A percentile compares a stretch with the other conserved stretches of the same genome.
Conservation (phyloP, 306 rosid species). For the Acmispon strigosus region DNA sequence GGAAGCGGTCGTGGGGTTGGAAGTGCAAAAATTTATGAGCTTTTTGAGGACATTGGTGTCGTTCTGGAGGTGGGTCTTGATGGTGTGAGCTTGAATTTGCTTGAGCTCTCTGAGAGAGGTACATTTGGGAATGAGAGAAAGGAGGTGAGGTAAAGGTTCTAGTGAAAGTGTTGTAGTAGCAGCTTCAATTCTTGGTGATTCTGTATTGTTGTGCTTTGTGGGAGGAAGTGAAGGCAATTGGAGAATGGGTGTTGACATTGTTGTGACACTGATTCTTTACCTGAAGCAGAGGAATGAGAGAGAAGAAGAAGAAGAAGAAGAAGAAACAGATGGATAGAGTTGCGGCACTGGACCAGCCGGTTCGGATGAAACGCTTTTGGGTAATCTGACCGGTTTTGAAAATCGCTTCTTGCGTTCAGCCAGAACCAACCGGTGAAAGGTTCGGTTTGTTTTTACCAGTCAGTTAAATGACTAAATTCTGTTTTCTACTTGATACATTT, state of each 20-base stretch:
- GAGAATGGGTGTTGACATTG: slow-evolving; percentile 46
- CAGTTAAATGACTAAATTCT: too few species aligned
- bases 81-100: slow-evolving; percentile 69
- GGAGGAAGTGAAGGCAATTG: slow-evolving; percentile 33
- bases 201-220: slow-evolving; percentile 27
- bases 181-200: slow-evolving; percentile 12
- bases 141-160: slow-evolving; percentile 22
- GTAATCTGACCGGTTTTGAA: background rate
- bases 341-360: background rate
- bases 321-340: slow-evolving; percentile 15
- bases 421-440: background rate
- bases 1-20: slow-evolving; percentile 29
- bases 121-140: slow-evolving; percentile 63
- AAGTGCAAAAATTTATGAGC: slow-evolving; percentile 57
- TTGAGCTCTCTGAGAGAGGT: slow-evolving; percentile 49
- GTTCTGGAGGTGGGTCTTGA: slow-evolving; percentile 58
- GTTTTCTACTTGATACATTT: too few species aligned
- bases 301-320: too few species aligned
- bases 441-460: too few species aligned
- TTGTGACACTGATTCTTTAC: background rate
- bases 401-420: too few species aligned
- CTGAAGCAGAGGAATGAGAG: background rate
- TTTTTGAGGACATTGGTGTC: slow-evolving; percentile 39
- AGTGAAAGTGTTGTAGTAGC: background rate
- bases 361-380: background rate